phyloP scores from a whole-genome alignment of 805 yeast genomes.

The Candida gorgasii region DNA sequence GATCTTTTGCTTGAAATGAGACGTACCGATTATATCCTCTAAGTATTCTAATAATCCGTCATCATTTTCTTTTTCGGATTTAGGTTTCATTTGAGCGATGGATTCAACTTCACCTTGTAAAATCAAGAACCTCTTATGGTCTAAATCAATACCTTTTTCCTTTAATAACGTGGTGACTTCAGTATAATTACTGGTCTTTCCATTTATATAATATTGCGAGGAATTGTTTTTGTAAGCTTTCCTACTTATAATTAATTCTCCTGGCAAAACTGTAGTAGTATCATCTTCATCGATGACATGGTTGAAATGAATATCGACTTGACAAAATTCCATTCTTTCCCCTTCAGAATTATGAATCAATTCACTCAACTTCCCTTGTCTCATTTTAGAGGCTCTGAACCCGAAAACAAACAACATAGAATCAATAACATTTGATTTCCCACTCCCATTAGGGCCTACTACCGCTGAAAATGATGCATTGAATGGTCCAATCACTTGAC shows the following conservation, averaged over 20 bases:
- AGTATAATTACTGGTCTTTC: conserved; percentile 66
- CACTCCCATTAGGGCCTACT: conserved; percentile 98
- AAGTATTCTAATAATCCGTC: conserved; percentile 93
- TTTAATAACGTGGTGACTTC: conserved; percentile 75
- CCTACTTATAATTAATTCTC: conserved; percentile 72
- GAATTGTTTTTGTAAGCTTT: conserved; percentile 74
- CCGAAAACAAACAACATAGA: conserved; percentile 96
- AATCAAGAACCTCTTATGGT: conserved; percentile 91
- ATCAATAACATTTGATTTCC: conserved; percentile 96
- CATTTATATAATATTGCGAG: conserved; percentile 77
- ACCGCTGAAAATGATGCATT: conserved; percentile 93
- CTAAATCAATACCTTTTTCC: conserved; percentile 86
- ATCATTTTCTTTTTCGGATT: conserved; percentile 88
- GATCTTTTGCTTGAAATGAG: conserved; percentile 75
- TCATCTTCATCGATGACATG: conserved; percentile 61
- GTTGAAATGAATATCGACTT: conserved; percentile 87
- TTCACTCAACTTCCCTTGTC: conserved; percentile 91
- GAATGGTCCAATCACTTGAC: conserved; percentile 92
- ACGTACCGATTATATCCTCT: conserved; percentile 96
- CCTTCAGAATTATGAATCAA: conserved; percentile 87
- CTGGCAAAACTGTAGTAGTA: conserved; percentile 40
- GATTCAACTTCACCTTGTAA: conserved; percentile 98
- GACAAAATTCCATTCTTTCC: conserved; percentile 64
- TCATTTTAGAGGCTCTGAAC: conserved; percentile 92
- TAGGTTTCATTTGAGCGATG: conserved; percentile 98